A percentile compares a stretch with the other conserved stretches of the same genome.
phyloP scores from a whole-genome alignment of 1,139 yeast species.

The Ashbya aceris region DNA sequence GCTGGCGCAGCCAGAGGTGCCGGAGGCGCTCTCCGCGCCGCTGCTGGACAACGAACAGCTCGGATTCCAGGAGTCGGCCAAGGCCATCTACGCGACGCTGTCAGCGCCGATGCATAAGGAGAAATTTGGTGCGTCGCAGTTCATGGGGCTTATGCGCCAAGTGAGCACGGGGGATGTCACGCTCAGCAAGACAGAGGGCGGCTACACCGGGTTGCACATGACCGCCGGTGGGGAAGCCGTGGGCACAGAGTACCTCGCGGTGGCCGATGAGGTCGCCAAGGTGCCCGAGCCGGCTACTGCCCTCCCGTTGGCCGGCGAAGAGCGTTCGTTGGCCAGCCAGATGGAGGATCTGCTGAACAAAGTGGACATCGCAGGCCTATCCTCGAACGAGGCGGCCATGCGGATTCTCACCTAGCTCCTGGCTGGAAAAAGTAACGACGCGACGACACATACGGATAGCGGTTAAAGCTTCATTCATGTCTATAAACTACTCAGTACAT shows the following conservation, averaged over 20 bases:
- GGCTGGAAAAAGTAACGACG: not conserved
- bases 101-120: conserved; percentile 12
- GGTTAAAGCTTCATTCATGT: not conserved
- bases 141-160: conserved; percentile 24
- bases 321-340: not conserved
- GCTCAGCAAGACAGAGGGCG: conserved; percentile 11
- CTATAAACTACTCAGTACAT: conserved; percentile 1
- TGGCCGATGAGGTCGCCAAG: conserved; percentile 5
- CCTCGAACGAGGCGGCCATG: conserved; percentile 8
- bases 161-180: conserved; percentile 28
- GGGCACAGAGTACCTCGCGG: conserved; percentile 22
- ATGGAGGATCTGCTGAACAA: conserved; percentile 2
- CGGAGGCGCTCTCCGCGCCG: conserved; percentile 1
- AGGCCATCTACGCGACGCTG: conserved; percentile 16
- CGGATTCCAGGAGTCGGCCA: conserved; percentile 22
- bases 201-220: conserved; percentile 16
- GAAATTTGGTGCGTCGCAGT: conserved; percentile 23
- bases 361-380: conserved; percentile 6
- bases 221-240: conserved; percentile 19
- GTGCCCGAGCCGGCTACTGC: not conserved
- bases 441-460: not conserved
- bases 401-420: not conserved
- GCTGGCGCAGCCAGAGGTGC: conserved; percentile 8
- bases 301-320: not conserved
- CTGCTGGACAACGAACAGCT: conserved; percentile 17